phyloP scores from a whole-genome alignment of 805 yeast genomes.

The Starmerella apis region DNA sequence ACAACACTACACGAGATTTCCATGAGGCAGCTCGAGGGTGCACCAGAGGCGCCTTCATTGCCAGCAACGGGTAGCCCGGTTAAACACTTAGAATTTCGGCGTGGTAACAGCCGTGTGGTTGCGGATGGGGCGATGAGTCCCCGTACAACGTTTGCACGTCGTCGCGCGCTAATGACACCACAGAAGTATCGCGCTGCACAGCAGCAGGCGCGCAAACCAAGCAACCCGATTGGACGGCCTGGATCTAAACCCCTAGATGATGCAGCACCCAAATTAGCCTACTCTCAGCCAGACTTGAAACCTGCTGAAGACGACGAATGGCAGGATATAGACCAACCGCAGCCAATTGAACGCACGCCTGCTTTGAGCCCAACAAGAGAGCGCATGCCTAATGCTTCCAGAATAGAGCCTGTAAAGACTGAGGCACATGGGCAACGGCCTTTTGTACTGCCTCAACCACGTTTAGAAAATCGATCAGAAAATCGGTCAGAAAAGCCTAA shows the following conservation, averaged over 20 bases:
- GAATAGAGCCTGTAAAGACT: neutral
- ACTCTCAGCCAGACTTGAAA: neutral
- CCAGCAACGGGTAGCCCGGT: conserved; percentile 13
- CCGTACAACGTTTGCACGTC: conserved; percentile 1
- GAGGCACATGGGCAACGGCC: neutral
- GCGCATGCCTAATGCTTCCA: neutral
- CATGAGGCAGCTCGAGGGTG: conserved; percentile 1
- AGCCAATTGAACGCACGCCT: neutral
- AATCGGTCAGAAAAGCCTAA: neutral
- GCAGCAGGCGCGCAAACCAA: conserved; percentile 16
- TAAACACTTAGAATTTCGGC: conserved; percentile 10
- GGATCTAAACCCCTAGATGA: neutral
- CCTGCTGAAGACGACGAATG: conserved; percentile 20
- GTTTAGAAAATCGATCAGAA: neutral
- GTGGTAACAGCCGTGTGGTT: conserved; percentile 18
- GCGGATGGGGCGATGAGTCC: conserved; percentile 7
- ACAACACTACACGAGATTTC: neutral
- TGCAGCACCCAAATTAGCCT: neutral
- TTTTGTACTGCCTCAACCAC: neutral
- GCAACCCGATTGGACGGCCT: conserved; percentile 14
- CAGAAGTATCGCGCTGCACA: conserved; percentile 14
- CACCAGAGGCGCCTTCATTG: neutral
- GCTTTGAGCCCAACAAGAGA: neutral
- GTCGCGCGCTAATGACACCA: conserved; percentile 3
- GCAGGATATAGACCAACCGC: conserved; percentile 19